A percentile compares a stretch with the other conserved stretches of the same genome.
Conservation (phyloP, 306 rosid species). For the Senna tora region DNA sequence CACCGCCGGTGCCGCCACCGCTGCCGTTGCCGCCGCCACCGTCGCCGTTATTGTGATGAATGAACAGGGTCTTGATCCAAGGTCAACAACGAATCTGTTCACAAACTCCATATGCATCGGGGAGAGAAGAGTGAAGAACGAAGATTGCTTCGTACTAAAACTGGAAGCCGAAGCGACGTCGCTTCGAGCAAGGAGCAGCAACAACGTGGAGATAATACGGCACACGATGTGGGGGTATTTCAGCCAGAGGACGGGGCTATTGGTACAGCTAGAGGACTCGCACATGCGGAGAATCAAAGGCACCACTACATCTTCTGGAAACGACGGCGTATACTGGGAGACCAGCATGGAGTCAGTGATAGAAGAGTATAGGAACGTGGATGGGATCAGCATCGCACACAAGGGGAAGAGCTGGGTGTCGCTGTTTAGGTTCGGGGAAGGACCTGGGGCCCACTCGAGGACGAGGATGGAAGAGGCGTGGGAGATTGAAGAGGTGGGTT, state of each 20-base stretch:
- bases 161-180: conserved; percentile 67
- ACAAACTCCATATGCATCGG: conserved; percentile 73
- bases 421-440: conserved; percentile 71
- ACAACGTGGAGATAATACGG: conserved; percentile 66
- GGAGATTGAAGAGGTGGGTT: conserved; percentile 89
- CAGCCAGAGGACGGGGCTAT: conserved; percentile 85
- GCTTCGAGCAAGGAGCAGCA: conserved; percentile 69
- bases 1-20: too few relatives aligned
- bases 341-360: conserved; percentile 73
- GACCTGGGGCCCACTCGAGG: conserved; percentile 57
- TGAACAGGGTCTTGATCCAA: conserved; percentile 90
- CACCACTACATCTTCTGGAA: conserved; percentile 41
- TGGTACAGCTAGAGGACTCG: conserved; percentile 77
- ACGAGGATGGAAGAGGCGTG: conserved; percentile 80
- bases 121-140: conserved; percentile 69
- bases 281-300: conserved; percentile 70
- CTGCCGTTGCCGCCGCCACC: too few relatives aligned
- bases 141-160: conserved; percentile 77
- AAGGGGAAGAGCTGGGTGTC: conserved; percentile 67
- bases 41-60: too few relatives aligned
- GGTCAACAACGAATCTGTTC: conserved; percentile 73
- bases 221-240: conserved; percentile 89
- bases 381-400: conserved; percentile 79
- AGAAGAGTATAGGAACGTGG: conserved; percentile 70
- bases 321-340: conserved; percentile 71